Conservation (phyloP, 2,329 filamentous ascomycete species). For the Phyllosticta citribraziliensis region DNA sequence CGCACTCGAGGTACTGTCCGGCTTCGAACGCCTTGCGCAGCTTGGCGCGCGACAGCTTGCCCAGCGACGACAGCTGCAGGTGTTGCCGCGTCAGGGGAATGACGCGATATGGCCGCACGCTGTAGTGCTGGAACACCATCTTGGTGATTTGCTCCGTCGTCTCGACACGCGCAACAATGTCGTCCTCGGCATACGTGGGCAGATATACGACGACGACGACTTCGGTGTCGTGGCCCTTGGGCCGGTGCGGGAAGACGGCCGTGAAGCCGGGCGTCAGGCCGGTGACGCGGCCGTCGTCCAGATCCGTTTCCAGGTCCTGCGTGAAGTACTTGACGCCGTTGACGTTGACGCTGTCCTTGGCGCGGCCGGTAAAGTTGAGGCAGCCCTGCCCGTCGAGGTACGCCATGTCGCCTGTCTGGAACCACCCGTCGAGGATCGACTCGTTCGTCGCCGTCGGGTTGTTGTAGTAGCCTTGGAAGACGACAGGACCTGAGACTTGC, state of each 20-base stretch:
- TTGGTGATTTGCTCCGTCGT: slow-evolving; percentile 17
- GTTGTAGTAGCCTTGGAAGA: slow-evolving; percentile 31
- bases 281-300: slow-evolving; percentile 14
- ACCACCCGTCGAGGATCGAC: slow-evolving; percentile 18
- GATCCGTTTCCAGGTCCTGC: slow-evolving; percentile 14
- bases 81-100: not conserved
- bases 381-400: slow-evolving; percentile 17
- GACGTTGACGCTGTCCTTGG: slow-evolving; percentile 18
- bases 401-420: slow-evolving; percentile 18
- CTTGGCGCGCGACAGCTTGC: slow-evolving; percentile 34
- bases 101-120: slow-evolving; percentile 12
- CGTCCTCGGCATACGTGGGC: slow-evolving; percentile 19
- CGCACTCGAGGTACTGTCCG: slow-evolving; percentile 20
- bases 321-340: slow-evolving; percentile 18
- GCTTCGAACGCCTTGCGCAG: slow-evolving; percentile 19
- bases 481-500: slow-evolving; percentile 19
- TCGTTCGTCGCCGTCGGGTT: slow-evolving; percentile 20
- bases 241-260: slow-evolving; percentile 2
- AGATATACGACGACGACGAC: slow-evolving; percentile 31
- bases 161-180: slow-evolving; percentile 16
- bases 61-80: slow-evolving; percentile 30
- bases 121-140: slow-evolving; percentile 7
- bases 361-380: slow-evolving; percentile 15
- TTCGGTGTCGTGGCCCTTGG: slow-evolving; percentile 25
- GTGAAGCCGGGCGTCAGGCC: slow-evolving; percentile 2